Conservation (phyloP, 495 filamentous ascomycete genomes). For the Neurospora cerealis region DNA sequence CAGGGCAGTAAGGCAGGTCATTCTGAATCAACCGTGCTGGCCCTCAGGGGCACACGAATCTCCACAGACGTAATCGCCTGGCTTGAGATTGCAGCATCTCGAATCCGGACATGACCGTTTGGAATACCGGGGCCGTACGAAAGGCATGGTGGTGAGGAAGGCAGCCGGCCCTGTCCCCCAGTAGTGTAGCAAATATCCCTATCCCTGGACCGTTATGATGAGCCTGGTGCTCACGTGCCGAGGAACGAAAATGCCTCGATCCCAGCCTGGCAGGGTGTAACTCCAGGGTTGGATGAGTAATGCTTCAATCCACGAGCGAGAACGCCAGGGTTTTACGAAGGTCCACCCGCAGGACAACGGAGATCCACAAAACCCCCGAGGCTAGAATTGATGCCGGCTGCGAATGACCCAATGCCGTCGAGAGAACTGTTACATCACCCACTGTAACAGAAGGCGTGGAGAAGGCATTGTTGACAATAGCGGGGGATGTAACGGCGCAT, state of each 20-base stretch:
- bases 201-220: background rate
- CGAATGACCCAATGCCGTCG: background rate
- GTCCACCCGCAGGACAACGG: background rate
- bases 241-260: background rate
- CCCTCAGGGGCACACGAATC: background rate
- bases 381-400: background rate
- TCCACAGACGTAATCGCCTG: background rate
- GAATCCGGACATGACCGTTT: background rate
- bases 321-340: background rate
- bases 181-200: background rate
- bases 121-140: background rate
- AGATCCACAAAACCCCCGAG: background rate
- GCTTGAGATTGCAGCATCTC: background rate
- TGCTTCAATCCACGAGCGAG: background rate
- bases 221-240: background rate
- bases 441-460: background rate
- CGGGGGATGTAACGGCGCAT: background rate
- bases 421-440: background rate
- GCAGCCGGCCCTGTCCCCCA: background rate
- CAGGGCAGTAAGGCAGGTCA: background rate
- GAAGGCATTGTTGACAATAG: background rate
- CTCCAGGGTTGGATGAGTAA: background rate
- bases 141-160: background rate
- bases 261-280: background rate
- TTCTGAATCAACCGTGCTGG: background rate